Base-by-base conservation (phyloP, 129 eudicot genomes). In the Helianthus tuberosus region DNA sequence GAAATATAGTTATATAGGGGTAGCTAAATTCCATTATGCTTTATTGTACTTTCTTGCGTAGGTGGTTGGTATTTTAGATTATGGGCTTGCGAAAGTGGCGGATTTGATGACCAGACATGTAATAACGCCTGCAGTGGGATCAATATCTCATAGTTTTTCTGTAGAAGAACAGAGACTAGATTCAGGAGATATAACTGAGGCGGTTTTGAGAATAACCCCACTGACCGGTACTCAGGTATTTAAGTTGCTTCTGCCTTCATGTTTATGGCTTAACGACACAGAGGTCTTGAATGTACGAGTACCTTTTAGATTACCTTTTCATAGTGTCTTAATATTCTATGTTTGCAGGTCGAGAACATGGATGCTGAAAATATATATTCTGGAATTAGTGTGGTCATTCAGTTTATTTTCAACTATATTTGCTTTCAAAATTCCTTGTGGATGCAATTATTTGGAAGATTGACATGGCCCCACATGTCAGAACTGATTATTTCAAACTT, bases 381-480 rank as follows among this genome's bases (percentile, higher is more conserved):
- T 14, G 80, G 86, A 61, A 69, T 89, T 68, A 81, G 74, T 57
- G 78, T 69, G 64, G 78, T 91, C 53, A 72, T 86, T 50, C 82
- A 88, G 60, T 94, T 90, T 77, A 80, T 94, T 15, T 75, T 73
- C 75, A 74, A 78, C 48, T 76, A 68, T 60, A 79, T 94, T 41
- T 91, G 97, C 87, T 87, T 84, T 63, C 65, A 88, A 81, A 84
- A 84, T 84, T 72, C 87, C 50, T 77, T 81, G 1, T 94, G 99
- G 99, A 94, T 85, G 93, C 86, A 79, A 29, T 79, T 73, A 72
- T 85, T 94, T 83, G 99, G 99, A 71, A 94, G 84, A 84, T 82
- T 94, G 79, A 90, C 97, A 62, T 94, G 99, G 99, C 97, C 99
- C 49, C 84, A 96, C 81, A 86, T 94, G 94, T 91, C 99, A 9